Evolutionary conservation across 1,284 basidiomycete genomes (phyloP), one percentile per base, ranked within the genome.

Genomic region (Wolfiporia cocos): DNA sequence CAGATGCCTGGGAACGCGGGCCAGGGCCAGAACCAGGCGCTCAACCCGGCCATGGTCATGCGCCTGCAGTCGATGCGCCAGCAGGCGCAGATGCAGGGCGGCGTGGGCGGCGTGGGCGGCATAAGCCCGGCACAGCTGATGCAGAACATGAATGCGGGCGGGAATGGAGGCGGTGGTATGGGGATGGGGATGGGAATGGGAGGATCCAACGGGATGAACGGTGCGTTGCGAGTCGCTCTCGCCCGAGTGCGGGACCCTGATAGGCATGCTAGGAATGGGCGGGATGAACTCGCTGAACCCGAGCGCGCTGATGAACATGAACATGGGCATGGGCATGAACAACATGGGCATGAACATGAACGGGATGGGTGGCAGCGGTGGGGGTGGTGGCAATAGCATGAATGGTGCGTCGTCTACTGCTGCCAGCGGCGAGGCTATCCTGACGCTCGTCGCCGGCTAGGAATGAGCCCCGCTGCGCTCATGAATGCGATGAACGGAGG

Each of bases 91-190:
- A 7, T 19, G 28, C 32, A 42, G 18, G 21, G 34, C 31, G 26
- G 22, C 34, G 37, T 24, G 19, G 19, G 37, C 12, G 44, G 21
- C 33, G 14, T 31, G 29, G 46, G 43, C 12, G 40, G 38, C 3
- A 49, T 56, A 45, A 57, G 48, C 37, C 53, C 49, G 17, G 51
- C 49, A 33, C 49, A 48, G 47, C 44, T 55, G 31, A 38, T 34
- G 33, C 48, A 51, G 23, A 34, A 19, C 21, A 42, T 42, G 41
- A 32, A 32, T 5, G 33, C 37, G n/a, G 31, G 32, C 19, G 41
- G 41, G 12, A 20, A 24, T 2, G 39, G 39, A 3, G 32, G 19
- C 14, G 39, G 39, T 15, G 34, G 34, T 24, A 42, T 37, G 34
- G 12, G 15, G 39, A 42, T 42, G 41, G 31, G 31, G 18, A 42